A percentile compares a stretch with the other conserved stretches of the same genome.
phyloP scores from a whole-genome alignment of 2,329 filamentous ascomycete species.

The Atkinsonella texensis region DNA sequence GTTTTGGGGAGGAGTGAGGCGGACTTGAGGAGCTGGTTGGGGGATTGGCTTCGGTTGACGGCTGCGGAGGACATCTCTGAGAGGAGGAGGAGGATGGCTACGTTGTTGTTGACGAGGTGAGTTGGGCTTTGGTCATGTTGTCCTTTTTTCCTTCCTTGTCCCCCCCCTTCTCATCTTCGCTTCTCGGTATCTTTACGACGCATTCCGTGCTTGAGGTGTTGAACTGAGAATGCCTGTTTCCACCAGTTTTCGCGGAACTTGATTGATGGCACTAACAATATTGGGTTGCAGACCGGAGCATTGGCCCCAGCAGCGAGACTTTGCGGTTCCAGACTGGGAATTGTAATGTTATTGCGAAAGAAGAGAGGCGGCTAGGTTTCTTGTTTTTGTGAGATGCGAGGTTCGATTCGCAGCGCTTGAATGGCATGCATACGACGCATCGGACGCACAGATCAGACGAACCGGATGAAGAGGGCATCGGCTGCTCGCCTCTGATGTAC shows the following conservation, averaged over 20 bases:
- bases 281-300: constrained; percentile 21
- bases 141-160: not conserved
- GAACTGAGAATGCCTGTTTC: not conserved
- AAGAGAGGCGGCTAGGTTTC: not conserved
- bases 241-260: not conserved
- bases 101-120: constrained; percentile 30
- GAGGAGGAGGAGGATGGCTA: constrained; percentile 25
- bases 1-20: constrained; percentile 44
- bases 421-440: no score
- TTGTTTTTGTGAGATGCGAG: no score
- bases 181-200: not conserved
- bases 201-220: not conserved
- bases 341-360: constrained; percentile 14
- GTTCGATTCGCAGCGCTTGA: no score
- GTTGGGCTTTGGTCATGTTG: constrained; percentile 7
- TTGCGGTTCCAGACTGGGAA: constrained; percentile 30
- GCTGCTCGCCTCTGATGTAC: not conserved
- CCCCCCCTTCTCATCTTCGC: not conserved
- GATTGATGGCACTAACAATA: constrained; percentile 6
- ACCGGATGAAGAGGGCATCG: not conserved
- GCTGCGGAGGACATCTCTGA: constrained; percentile 24
- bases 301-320: constrained; percentile 29
- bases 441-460: not conserved
- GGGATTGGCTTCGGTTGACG: constrained; percentile 36
- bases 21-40: constrained; percentile 36